Evolutionary conservation across 2,329 filamentous ascomycete species (phyloP), one percentile per base, ranked within the genome.

Genomic region (Hymenoscyphus occultus): DNA sequence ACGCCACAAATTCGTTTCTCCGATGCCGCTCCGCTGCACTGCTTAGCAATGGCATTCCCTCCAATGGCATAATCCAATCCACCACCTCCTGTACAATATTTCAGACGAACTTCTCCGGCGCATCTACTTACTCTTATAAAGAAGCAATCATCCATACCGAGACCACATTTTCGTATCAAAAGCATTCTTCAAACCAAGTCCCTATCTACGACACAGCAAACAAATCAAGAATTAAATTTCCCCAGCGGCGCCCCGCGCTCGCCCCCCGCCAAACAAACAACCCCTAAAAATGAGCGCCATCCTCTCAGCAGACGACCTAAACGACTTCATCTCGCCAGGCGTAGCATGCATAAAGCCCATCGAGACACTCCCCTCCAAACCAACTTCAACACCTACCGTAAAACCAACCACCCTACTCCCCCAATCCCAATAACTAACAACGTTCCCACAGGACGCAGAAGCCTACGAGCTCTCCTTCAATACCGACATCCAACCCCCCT

Each of bases 301-400:
- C 74, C 90, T 99, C 74, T 98, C 93, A 64, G 90, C 90, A 74
- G 94, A 99, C 81, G 93, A 97, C 77, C 84, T 99, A 67, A 99
- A 99, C 82, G 95, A 99, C 83, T 99, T 99, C 81, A 99, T 99
- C 76, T 95, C 91, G 64, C 95, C 95, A 14, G 93, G 94, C 68
- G 93, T 99, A 74, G 95, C 95, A 68, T 99, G 95, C 80, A 98
- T 99, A 78, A 98, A 99, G 76, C 95, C 95, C 35, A 85, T 99
- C 76, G 95, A 99, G 78, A 96, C 92, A 1, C 86, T 99, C 14
- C 94, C 95, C 1, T 78, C 83, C 28, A 28, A 28, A 28, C 28
- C 28, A 28, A 28, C 28, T 3, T 28, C 28, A 28, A 28, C 28
- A 2, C 28, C 28, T 28, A 28, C 28, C 28, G 28, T 28, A 28